Evolutionary conservation across 768 basidiomycete species (phyloP).

Genomic region (Leccinum incarnatum): DNA sequence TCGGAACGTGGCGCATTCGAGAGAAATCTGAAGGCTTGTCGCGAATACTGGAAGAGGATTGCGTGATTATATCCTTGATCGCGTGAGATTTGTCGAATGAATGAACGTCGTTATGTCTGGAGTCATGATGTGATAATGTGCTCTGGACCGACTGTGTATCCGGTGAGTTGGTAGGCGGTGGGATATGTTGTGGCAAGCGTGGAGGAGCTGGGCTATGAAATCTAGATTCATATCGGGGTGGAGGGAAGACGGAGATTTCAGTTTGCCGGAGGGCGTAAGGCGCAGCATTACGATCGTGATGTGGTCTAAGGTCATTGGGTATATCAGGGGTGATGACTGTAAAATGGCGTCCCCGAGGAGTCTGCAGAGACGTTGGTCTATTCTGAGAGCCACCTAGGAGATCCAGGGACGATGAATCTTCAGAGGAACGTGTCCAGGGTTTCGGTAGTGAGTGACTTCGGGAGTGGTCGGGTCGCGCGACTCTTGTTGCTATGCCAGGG

Average conservation of each 20-base stretch:
- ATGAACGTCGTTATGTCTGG: conserved; percentile 9
- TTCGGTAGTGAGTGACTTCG: conserved; percentile 15
- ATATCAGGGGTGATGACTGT: conserved; percentile 9
- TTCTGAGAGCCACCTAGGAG: conserved; percentile 1
- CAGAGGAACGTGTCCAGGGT: neutral
- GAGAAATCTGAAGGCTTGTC: conserved; percentile 11
- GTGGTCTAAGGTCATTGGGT: conserved; percentile 6
- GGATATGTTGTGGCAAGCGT: conserved; percentile 9
- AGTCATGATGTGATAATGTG: neutral
- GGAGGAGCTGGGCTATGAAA: conserved; percentile 5
- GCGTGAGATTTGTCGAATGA: conserved; percentile 11
- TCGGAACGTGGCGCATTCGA: conserved; percentile 47
- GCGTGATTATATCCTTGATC: conserved; percentile 1
- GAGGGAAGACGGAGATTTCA: conserved; percentile 20
- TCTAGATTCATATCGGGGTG: conserved; percentile 20
- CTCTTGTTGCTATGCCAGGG: neutral
- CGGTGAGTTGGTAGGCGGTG: conserved; percentile 2
- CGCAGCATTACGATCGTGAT: conserved; percentile 9
- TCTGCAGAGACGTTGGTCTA: conserved; percentile 3
- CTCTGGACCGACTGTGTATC: conserved; percentile 5
- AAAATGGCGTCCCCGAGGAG: conserved; percentile 17
- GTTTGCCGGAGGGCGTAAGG: conserved; percentile 15
- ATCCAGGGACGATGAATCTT: neutral
- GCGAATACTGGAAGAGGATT: conserved; percentile 8
- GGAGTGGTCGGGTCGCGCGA: conserved; percentile 8